Conservation (phyloP, 2,329 filamentous ascomycete genomes). For the Pestalotiopsis sp. region DNA sequence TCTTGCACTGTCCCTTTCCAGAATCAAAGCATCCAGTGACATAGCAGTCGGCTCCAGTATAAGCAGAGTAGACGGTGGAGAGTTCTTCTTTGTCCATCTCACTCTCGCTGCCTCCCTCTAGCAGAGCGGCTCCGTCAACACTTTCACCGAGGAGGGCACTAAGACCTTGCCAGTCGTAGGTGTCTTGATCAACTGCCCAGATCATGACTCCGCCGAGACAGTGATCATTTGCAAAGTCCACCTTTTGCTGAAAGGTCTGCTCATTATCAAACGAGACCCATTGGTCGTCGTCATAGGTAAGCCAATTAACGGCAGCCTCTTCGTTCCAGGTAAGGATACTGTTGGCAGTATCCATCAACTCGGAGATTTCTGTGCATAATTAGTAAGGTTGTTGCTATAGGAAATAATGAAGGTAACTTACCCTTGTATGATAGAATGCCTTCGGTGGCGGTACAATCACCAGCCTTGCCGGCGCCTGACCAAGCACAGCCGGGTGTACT, state of each 20-base stretch:
- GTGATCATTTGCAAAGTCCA: constrained; percentile 31
- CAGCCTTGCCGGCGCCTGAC: constrained; percentile 19
- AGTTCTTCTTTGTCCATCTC: background rate
- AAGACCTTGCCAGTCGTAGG: constrained; percentile 18
- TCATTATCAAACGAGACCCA: constrained; percentile 31
- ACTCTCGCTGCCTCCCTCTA: background rate
- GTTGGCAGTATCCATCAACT: constrained; percentile 20
- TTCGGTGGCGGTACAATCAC: constrained; percentile 20
- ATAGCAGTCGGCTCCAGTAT: background rate
- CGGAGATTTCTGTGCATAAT: constrained; percentile 20
- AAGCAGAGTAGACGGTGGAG: background rate
- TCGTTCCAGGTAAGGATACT: constrained; percentile 18
- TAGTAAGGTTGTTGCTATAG: background rate
- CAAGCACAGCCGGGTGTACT: constrained; percentile 27
- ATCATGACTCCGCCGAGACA: constrained; percentile 36
- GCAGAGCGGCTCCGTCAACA: background rate
- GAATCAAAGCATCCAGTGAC: background rate
- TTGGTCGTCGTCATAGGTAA: constrained; percentile 30
- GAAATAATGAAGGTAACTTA: background rate
- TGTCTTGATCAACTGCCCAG: constrained; percentile 36
- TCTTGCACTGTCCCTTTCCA: constrained; percentile 1
- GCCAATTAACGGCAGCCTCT: constrained; percentile 29
- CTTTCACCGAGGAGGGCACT: background rate
- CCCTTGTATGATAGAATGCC: constrained; percentile 25
- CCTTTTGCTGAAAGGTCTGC: constrained; percentile 43